These are phyloP conservation scores for Clarireedia sp. DNA, from an alignment of 2,329 filamentous ascomycete genomes.

Conservation along the genomic window DNA sequence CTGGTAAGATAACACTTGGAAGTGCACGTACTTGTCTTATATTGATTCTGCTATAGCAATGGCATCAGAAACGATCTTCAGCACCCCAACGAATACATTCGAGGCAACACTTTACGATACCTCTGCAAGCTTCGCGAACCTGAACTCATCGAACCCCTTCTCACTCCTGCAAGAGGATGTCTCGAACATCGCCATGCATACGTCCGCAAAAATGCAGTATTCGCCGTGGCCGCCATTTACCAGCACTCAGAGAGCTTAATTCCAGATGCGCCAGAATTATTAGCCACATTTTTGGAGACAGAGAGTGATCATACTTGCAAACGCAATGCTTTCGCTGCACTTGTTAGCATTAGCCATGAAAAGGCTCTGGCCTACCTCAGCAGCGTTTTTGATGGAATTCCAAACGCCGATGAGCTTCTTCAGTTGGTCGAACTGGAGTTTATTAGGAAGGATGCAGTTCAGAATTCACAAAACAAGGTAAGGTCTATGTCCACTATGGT, in stretches of 20 bases:
- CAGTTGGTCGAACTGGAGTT: slow-evolving; percentile 95
- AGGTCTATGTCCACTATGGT: slow-evolving; percentile 16
- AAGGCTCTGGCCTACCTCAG: slow-evolving; percentile 84
- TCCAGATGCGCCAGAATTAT: slow-evolving; percentile 88
- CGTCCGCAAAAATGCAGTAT: slow-evolving; percentile 96
- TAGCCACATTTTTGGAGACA: slow-evolving; percentile 78
- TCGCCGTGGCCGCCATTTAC: slow-evolving; percentile 87
- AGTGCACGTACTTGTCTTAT: neutral
- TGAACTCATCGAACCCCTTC: slow-evolving; percentile 90
- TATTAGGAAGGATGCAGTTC: slow-evolving; percentile 92
- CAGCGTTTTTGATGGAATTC: slow-evolving; percentile 83
- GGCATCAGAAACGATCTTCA: slow-evolving; percentile 96
- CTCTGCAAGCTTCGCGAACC: slow-evolving; percentile 92
- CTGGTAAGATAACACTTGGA: slow-evolving; percentile 53
- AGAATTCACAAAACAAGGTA: slow-evolving; percentile 91
- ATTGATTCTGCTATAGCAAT: slow-evolving; percentile 54
- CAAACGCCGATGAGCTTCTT: slow-evolving; percentile 87
- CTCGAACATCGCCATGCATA: slow-evolving; percentile 96
- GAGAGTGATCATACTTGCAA: slow-evolving; percentile 96
- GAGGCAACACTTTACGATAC: slow-evolving; percentile 96
- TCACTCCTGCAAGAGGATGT: slow-evolving; percentile 85
- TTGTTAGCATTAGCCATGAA: slow-evolving; percentile 86
- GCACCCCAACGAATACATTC: slow-evolving; percentile 95
- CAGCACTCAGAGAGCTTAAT: slow-evolving; percentile 86
- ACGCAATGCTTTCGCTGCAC: slow-evolving; percentile 90